Base-by-base conservation (phyloP, 371 early-diverging fungal genomes). In the Lichtheimia corymbifera region DNA sequence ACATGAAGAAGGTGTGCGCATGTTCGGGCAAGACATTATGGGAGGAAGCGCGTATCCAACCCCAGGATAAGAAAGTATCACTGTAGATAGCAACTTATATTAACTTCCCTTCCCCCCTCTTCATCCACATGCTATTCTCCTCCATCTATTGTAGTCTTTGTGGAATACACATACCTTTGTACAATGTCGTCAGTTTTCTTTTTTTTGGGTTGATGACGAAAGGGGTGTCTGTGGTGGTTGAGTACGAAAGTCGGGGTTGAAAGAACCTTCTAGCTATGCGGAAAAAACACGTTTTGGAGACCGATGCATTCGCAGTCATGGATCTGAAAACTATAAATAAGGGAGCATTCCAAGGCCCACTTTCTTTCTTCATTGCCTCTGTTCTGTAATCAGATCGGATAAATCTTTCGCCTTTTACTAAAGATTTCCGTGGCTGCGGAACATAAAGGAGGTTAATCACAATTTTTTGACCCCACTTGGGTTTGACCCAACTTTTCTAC, bases 21-120 rank as follows among this genome's bases (percentile, higher is more conserved):
- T 95, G 96, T 69, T 79, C 76, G 30, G 96, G 96, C 17, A 83
- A 84, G 58, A 95, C 95, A 6, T 69, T 95, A 49, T 95, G 95
- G 95, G 88, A 92, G 61, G 96, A 94, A 60, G 81, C 86, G 12
- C 22, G 66, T 11, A 40, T 64, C 12, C 60, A 60, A n/a, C 51
- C 41, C 17, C 60, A 65, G 35, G 62, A 66, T 27, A 55, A 54
- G 58, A 65, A 65, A 40, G 61, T 65, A 22, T 35, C 35, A 35
- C 11, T 35, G 35, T 35, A 35, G 35, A 35, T 35, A 35, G 35
- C 11, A 35, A 35, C 11, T 1, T 35, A 9, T 35, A 35, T 35
- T 35, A n/a, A n/a, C n/a, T 30, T 7, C 30, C 30, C 30, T 9
- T 9, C 11, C 11, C 11, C 2, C 6, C 35, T 11, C 9, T 11